Base-by-base conservation (phyloP, 495 filamentous ascomycete genomes). In the Cercophora newfieldiana region DNA sequence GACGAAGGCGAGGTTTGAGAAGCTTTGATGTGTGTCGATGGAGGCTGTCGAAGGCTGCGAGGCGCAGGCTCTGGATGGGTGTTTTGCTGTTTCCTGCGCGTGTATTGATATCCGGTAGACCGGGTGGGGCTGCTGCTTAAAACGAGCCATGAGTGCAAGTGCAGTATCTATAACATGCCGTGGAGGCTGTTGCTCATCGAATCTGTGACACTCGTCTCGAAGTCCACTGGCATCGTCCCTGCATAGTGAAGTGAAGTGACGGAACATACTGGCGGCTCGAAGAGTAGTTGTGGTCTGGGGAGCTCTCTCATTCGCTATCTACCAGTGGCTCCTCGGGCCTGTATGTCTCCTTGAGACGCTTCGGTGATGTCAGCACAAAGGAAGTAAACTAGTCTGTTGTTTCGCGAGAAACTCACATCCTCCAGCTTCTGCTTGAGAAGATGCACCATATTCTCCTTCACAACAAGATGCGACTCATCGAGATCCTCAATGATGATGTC, bases 1-100 rank as follows among this genome's bases (percentile, higher is more conserved):
- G 85, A 87, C 83, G 67, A 94, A 87, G 69, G 88, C 92, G 12
- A 91, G 78, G 10, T 99, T 97, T 83, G 90, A 89, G 77, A 99
- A 97, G 80, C 77, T 98, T 61, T 98, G 82, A 64, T 14, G 37
- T 14, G 47, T 24, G 22, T 28, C 18, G 18, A 22, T 7, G 10
- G 22, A 53, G 7, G 37, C 37, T 47, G n/a, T n/a, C n/a, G n/a
- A n/a, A n/a, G n/a, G n/a, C n/a, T n/a, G 25, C 14, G 24, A 56
- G 24, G 3, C 19, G n/a, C 7, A 26, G 53, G 22, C 21, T 18
- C 18, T 0, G 59, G 61, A 53, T 73, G 68, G 7, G 69, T 68
- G 3, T 29, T 25, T 28, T 7, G 7, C 18, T 14, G 14, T 56
- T 24, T 3, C 8, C 26, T 8, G 24, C 50, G 50, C 12, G 30